These are phyloP conservation scores for Saccharomycopsis olivae DNA, from an alignment of 805 yeast species.

Conservation along the genomic window DNA sequence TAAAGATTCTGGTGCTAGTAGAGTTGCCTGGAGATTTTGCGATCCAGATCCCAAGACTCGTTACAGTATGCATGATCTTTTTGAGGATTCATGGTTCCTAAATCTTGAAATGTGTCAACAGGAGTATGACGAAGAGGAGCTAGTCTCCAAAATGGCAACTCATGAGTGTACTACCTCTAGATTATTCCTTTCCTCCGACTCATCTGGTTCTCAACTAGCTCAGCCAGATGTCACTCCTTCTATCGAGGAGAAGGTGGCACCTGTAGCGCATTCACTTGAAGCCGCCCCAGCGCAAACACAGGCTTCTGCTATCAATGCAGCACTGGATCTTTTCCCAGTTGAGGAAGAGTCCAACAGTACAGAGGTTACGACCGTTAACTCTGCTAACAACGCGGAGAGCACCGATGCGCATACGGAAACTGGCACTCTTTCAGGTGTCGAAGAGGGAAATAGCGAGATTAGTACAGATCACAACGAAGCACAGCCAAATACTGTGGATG, in stretches of 20 bases:
- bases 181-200: no score
- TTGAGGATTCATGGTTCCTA: conserved; percentile 55
- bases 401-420: no score
- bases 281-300: background rate
- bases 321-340: background rate
- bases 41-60: conserved; percentile 51
- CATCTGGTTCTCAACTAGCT: no score
- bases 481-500: no score
- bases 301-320: background rate
- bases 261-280: background rate
- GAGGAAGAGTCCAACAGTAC: no score
- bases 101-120: conserved; percentile 48
- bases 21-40: conserved; percentile 65
- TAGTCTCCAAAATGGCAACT: conserved; percentile 6
- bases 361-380: no score
- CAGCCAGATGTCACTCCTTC: no score
- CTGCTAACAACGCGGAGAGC: no score
- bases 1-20: conserved; percentile 47
- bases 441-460: no score
- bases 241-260: no score
- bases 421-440: no score
- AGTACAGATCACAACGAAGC: no score
- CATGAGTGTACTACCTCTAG: background rate
- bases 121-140: conserved; percentile 26
- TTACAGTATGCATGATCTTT: conserved; percentile 41